Conservation (phyloP, 768 basidiomycete species). For the Cyathus striatus region DNA sequence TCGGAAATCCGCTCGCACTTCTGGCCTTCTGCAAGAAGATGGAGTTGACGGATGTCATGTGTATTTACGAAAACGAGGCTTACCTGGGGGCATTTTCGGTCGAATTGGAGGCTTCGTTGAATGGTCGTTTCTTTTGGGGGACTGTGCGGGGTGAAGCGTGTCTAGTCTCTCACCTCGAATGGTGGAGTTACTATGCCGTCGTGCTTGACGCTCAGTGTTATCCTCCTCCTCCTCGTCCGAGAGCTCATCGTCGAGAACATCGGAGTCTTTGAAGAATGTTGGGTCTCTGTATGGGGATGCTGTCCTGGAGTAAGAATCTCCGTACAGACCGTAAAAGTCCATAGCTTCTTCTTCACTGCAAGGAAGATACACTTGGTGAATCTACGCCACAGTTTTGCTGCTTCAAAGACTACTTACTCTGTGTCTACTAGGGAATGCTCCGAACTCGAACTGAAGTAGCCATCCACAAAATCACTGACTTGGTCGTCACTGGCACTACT, state of each 20-base stretch:
- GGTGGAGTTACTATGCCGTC: conserved; percentile 3
- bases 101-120: no score
- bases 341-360: conserved; percentile 22
- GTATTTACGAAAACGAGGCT: not conserved
- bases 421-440: conserved; percentile 9
- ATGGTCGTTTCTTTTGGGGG: not conserved
- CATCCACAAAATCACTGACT: conserved; percentile 12
- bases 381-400: not conserved
- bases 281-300: conserved; percentile 10
- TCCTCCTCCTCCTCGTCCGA: conserved; percentile 1
- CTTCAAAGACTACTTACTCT: conserved; percentile 5
- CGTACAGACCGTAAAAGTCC: conserved; percentile 22
- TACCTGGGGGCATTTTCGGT: no score
- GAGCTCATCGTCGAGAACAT: not conserved
- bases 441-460: conserved; percentile 8
- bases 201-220: conserved; percentile 5
- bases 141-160: not conserved
- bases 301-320: conserved; percentile 10
- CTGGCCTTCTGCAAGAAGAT: not conserved
- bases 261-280: not conserved
- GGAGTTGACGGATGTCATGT: not conserved
- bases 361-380: not conserved
- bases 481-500: not conserved
- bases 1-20: not conserved
- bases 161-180: not conserved